Percentiles rank a stretch among this genome's conserved stretches.
Conservation (phyloP, 2,329 filamentous ascomycete genomes). For the Aspergillus ochraceoroseus region DNA sequence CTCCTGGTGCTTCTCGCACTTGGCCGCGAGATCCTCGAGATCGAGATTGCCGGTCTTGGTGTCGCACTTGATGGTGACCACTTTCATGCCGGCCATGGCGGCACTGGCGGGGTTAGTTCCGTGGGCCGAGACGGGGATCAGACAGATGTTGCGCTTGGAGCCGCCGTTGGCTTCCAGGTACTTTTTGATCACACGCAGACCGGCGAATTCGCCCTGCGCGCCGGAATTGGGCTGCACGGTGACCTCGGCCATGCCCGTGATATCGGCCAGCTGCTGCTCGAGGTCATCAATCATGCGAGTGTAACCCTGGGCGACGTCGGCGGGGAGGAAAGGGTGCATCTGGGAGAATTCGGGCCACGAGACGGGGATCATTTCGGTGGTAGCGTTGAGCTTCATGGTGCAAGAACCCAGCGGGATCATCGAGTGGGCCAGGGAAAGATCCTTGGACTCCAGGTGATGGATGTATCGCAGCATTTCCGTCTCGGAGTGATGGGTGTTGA, state of each 20-base stretch:
- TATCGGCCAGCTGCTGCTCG: constrained; percentile 68
- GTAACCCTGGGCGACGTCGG: constrained; percentile 63
- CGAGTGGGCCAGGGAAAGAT: constrained; percentile 87
- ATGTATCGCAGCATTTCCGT: constrained; percentile 93
- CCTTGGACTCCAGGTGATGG: constrained; percentile 86
- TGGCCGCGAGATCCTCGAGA: constrained; percentile 74
- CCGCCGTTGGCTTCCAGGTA: constrained; percentile 66
- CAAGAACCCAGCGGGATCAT: constrained; percentile 97
- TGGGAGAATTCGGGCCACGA: constrained; percentile 70
- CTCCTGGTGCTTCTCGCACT: constrained; percentile 81
- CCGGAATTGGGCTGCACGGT: constrained; percentile 94
- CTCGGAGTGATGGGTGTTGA: constrained; percentile 92
- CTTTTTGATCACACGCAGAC: constrained; percentile 79
- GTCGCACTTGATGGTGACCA: constrained; percentile 89
- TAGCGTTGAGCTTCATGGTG: constrained; percentile 97
- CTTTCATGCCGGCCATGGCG: constrained; percentile 92
- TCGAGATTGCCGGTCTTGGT: constrained; percentile 83
- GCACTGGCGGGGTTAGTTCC: constrained; percentile 94
- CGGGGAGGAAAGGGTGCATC: constrained; percentile 74
- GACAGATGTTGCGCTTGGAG: constrained; percentile 74
- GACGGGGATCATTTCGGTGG: constrained; percentile 85
- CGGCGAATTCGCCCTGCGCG: constrained; percentile 90
- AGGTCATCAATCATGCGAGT: constrained; percentile 64
- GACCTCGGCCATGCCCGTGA: constrained; percentile 85
- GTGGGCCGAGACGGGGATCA: constrained; percentile 92